Percentiles rank a stretch among this genome's conserved stretches.
phyloP scores from a whole-genome alignment of 2,329 filamentous ascomycete genomes.

The Arthrobotrys megalospora region DNA sequence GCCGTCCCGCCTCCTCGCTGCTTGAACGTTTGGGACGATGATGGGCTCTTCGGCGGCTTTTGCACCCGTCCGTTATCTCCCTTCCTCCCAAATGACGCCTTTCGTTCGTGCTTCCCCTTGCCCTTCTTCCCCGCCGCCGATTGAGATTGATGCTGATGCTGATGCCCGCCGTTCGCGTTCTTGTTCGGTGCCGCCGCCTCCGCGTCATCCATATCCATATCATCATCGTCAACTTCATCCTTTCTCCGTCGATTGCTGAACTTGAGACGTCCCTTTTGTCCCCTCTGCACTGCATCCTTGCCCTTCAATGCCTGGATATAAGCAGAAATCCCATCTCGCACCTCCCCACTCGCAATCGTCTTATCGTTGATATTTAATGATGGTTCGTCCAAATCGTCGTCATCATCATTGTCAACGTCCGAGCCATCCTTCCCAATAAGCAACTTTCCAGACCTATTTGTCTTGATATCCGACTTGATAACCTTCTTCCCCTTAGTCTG shows the following conservation, averaged over 20 bases:
- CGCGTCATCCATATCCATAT: conserved; percentile 71
- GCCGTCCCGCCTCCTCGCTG: conserved; percentile 60
- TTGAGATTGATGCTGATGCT: conserved; percentile 71
- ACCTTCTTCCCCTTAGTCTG: conserved; percentile 73
- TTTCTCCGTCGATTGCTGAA: conserved; percentile 76
- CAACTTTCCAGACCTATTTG: conserved; percentile 84
- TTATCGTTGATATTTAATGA: conserved; percentile 75
- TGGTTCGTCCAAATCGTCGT: conserved; percentile 72
- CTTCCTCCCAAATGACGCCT: conserved; percentile 61
- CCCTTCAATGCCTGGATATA: conserved; percentile 80
- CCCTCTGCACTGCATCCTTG: conserved; percentile 76
- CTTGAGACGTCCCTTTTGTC: conserved; percentile 78
- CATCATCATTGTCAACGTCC: conserved; percentile 68
- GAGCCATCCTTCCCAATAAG: conserved; percentile 76
- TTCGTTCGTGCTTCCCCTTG: conserved; percentile 60
- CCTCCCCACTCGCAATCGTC: conserved; percentile 66
- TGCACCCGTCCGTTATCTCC: conserved; percentile 57
- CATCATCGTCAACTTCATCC: conserved; percentile 67
- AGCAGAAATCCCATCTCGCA: conserved; percentile 75
- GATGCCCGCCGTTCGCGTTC: conserved; percentile 40
- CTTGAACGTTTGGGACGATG: conserved; percentile 39
- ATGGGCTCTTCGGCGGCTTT: conserved; percentile 57
- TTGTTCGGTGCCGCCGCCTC: conserved; percentile 68
- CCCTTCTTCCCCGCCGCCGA: conserved; percentile 68
- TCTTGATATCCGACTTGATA: conserved; percentile 75